Evolutionary conservation across 345 rosid species (phyloP), one percentile per base, ranked within the genome.

Genomic region (Aegle marmelos): DNA sequence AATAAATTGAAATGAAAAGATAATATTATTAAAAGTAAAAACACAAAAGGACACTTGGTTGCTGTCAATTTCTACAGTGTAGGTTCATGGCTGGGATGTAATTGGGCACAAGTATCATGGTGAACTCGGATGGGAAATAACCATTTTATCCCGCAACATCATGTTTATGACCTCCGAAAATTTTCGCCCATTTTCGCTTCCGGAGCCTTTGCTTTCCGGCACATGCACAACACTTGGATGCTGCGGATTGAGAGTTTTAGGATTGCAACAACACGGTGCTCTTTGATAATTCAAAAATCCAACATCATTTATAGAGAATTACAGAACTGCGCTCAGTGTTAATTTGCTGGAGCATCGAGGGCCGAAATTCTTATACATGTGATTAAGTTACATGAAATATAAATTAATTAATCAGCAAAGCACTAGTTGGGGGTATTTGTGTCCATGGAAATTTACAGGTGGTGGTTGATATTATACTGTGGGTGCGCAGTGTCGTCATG

Each of bases 71-170:
- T 72, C 72, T 56, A 57, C 39, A 27, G 39, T 36, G 30, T 73
- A 72, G 63, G 76, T 36, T n/a, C 34, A 60, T 34, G 45, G 82
- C 57, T 33, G 63, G 63, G 28, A 67, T 64, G 72, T 36, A 28
- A 58, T 37, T 3, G 71, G 75, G 82, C 85, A 62, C 86, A 64
- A 75, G 45, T 77, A 69, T 34, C 80, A 22, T 27, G 27, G 58
- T 10, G 41, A 71, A 41, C 11, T 41, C 0, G 24, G 30, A 45
- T 19, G 6, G 56, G 16, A 74, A 84, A 72, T 81, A 76, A 82
- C 89, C 62, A 77, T 76, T 21, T 67, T 77, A 34, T 72, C 83
- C 85, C 65, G 37, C 28, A 28, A 45, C 31, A 69, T 68, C n/a
- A 25, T 1, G 17, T 45, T 45, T 0, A 41, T 45, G 50, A 17